Percentiles rank a stretch among this genome's conserved stretches.
Conservation (phyloP, 495 filamentous ascomycete species). For the Penicillium goetzii region DNA sequence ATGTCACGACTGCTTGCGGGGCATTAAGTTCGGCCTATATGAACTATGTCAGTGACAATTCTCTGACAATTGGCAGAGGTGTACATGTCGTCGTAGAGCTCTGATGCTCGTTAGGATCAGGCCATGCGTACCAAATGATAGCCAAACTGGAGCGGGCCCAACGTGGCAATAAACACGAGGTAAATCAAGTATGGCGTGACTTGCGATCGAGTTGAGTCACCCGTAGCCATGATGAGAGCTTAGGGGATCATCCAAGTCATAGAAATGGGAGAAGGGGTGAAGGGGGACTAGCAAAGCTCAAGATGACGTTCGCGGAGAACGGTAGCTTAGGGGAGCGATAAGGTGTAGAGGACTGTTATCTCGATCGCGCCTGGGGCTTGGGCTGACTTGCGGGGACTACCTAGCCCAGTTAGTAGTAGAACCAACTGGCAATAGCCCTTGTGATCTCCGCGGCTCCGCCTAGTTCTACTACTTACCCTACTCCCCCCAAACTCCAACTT, state of each 20-base stretch:
- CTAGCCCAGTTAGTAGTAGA: too few species aligned
- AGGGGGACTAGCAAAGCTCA: not conserved
- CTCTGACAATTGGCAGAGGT: not conserved
- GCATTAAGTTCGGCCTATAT: slow-evolving; percentile 90
- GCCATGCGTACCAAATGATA: slow-evolving; percentile 75
- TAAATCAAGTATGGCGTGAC: slow-evolving; percentile 67
- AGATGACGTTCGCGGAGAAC: not conserved
- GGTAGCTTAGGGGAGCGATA: not conserved
- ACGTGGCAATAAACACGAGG: slow-evolving; percentile 64
- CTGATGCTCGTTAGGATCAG: not conserved
- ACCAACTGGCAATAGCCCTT: not conserved
- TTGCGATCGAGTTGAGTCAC: slow-evolving; percentile 25
- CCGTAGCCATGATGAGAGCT: slow-evolving; percentile 26
- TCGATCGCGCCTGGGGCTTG: not conserved
- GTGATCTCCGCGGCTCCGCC: not conserved
- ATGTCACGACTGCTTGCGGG: slow-evolving; percentile 86
- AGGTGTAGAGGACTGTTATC: not conserved
- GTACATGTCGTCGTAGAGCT: slow-evolving; percentile 1
- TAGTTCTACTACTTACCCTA: too few species aligned
- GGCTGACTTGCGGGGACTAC: not conserved
- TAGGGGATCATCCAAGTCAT: not conserved
- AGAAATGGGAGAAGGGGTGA: not conserved
- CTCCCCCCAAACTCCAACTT: not conserved
- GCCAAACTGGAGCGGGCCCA: slow-evolving; percentile 90
- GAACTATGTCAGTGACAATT: not conserved